These are phyloP conservation scores for Beauveria sp. DNA, from an alignment of 2,329 filamentous ascomycete genomes.

Conservation along the genomic window DNA sequence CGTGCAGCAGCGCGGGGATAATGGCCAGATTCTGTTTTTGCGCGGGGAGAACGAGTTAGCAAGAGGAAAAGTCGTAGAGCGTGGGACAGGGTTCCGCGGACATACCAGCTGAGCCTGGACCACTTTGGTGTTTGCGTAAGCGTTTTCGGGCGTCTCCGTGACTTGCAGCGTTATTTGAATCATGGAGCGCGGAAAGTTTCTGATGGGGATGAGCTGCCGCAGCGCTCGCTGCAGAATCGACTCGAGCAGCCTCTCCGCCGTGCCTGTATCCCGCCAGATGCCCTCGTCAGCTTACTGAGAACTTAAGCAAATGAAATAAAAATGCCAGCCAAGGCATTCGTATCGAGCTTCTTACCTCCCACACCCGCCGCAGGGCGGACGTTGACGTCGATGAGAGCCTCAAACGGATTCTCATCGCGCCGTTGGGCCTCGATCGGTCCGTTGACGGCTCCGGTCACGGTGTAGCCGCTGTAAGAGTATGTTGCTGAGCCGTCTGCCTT, in stretches of 20 bases:
- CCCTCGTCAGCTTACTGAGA: neutral
- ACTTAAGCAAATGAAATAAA: no score
- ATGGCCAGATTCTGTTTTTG: constrained; percentile 61
- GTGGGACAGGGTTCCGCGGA: neutral
- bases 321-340: neutral
- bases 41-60: neutral
- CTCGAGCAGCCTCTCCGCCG: constrained; percentile 76
- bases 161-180: constrained; percentile 81
- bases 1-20: constrained; percentile 75
- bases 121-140: constrained; percentile 53
- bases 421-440: constrained; percentile 86
- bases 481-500: constrained; percentile 75
- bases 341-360: constrained; percentile 49
- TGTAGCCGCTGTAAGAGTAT: constrained; percentile 69
- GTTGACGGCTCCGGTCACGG: constrained; percentile 79
- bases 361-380: constrained; percentile 80
- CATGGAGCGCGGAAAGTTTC: constrained; percentile 67
- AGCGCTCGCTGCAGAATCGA: constrained; percentile 64
- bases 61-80: neutral
- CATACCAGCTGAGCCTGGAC: constrained; percentile 54
- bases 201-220: constrained; percentile 65
- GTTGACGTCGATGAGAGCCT: constrained; percentile 83
- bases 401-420: constrained; percentile 84
- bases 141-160: constrained; percentile 59
- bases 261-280: constrained; percentile 37